phyloP scores from a whole-genome alignment of 768 basidiomycete genomes.

The Pluteus cervinus region DNA sequence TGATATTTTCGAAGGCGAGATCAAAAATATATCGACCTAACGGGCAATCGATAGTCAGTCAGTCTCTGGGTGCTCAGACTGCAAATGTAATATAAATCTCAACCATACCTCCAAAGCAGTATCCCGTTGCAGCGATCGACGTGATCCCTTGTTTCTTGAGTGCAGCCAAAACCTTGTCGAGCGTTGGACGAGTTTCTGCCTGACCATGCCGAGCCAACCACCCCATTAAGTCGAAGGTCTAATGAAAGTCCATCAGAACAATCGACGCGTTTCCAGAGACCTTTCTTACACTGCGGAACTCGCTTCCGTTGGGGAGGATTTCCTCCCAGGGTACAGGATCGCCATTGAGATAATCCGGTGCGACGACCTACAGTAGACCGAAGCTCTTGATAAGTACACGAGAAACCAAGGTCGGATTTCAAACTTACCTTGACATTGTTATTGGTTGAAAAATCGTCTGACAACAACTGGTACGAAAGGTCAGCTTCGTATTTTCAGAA shows the following conservation, averaged over 20 bases:
- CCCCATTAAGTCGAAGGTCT: constrained; percentile 26
- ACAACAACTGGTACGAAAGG: too few relatives aligned
- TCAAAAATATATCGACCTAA: constrained; percentile 57
- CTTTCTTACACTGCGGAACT: too few relatives aligned
- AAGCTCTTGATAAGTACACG: too few relatives aligned
- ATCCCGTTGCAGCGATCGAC: constrained; percentile 54
- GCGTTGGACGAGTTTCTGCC: constrained; percentile 34
- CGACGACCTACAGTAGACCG: constrained; percentile 38
- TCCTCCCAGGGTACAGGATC: constrained; percentile 33
- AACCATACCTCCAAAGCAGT: constrained; percentile 66
- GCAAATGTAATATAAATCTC: too few relatives aligned
- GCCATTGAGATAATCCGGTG: constrained; percentile 35
- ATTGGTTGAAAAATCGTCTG: constrained; percentile 38
- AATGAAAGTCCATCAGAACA: too few relatives aligned
- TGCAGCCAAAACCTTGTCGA: constrained; percentile 51
- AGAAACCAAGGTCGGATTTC: too few relatives aligned
- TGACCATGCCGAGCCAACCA: constrained; percentile 41
- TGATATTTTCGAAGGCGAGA: constrained; percentile 49
- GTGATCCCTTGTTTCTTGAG: constrained; percentile 58
- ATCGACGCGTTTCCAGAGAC: too few relatives aligned
- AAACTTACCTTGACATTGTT: too few relatives aligned
- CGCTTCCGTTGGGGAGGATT: too few relatives aligned
- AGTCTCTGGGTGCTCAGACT: too few relatives aligned
- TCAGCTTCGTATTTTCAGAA: too few relatives aligned
- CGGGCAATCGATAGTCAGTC: too few relatives aligned